Percentiles rank a stretch among this genome's conserved stretches.
phyloP scores from a whole-genome alignment of 2,329 filamentous ascomycete genomes.

The Thermomyces lanuginosus region DNA sequence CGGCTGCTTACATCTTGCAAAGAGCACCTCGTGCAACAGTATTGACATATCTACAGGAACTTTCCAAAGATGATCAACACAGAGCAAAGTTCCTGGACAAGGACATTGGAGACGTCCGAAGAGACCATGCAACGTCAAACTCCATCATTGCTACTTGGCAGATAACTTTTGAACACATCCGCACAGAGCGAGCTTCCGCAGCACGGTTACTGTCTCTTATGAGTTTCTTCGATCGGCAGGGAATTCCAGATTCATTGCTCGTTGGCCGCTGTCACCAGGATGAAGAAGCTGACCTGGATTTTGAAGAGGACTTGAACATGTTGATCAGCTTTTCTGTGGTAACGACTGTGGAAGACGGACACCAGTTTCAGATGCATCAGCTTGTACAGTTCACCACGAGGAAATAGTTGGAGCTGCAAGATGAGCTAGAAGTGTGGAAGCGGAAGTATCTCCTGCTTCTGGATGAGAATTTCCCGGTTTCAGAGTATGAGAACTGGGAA shows the following conservation, averaged over 20 bases:
- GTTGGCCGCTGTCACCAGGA: slow-evolving; percentile 2
- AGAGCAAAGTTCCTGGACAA: slow-evolving; percentile 13
- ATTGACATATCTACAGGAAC: slow-evolving; percentile 9
- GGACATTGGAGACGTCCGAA: slow-evolving; percentile 11
- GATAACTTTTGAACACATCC: slow-evolving; percentile 19
- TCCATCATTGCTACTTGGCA: slow-evolving; percentile 17
- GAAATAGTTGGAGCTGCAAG: slow-evolving; percentile 12
- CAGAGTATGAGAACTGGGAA: slow-evolving; percentile 13
- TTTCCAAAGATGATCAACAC: slow-evolving; percentile 18
- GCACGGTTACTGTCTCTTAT: slow-evolving; percentile 14
- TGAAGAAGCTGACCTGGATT: slow-evolving; percentile 2
- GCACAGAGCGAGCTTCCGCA: slow-evolving; percentile 9
- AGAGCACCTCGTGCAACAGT: slow-evolving; percentile 1
- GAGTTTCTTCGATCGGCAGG: slow-evolving; percentile 16
- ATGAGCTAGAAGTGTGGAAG: slow-evolving; percentile 13
- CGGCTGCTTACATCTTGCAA: slow-evolving; percentile 15
- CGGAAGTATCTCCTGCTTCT: slow-evolving; percentile 11
- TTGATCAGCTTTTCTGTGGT: slow-evolving; percentile 12
- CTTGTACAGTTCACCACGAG: slow-evolving; percentile 14
- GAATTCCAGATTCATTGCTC: slow-evolving; percentile 11
- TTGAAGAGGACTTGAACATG: slow-evolving; percentile 11
- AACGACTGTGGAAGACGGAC: slow-evolving; percentile 3
- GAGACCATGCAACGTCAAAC: slow-evolving; percentile 12
- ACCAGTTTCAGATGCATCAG: slow-evolving; percentile 12
- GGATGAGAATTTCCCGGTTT: slow-evolving; percentile 8